Conservation (phyloP, 2,329 filamentous ascomycete species). For the Trichoderma simmonsii region DNA sequence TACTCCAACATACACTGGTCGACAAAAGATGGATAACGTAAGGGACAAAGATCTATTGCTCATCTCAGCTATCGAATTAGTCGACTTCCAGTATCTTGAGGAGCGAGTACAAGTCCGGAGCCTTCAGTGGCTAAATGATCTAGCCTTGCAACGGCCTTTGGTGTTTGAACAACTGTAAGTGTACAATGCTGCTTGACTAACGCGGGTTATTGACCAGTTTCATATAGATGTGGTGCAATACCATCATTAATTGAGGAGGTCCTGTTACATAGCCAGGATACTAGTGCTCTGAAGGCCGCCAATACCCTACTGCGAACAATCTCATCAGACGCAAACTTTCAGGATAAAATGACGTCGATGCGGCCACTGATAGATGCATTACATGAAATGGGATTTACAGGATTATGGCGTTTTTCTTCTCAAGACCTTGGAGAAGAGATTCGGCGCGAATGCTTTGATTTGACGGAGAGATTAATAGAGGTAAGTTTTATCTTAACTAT, state of each 20-base stretch:
- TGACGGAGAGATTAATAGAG: conserved; percentile 61
- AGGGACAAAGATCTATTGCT: conserved; percentile 61
- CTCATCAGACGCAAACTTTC: conserved; percentile 52
- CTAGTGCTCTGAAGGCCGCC: conserved; percentile 56
- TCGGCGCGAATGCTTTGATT: conserved; percentile 49
- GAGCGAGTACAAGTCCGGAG: conserved; percentile 59
- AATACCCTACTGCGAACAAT: conserved; percentile 59
- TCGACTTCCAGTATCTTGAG: conserved; percentile 65
- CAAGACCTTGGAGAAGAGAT: conserved; percentile 48
- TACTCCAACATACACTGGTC: conserved; percentile 26
- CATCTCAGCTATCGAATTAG: conserved; percentile 60
- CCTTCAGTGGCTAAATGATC: conserved; percentile 56
- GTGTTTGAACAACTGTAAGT: conserved; percentile 60
- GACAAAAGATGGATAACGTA: conserved; percentile 41
- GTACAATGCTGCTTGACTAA: too few species aligned
- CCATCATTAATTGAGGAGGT: conserved; percentile 59
- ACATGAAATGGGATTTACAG: conserved; percentile 60
- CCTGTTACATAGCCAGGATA: conserved; percentile 61
- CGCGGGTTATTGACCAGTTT: conserved; percentile 18
- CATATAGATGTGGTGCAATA: conserved; percentile 52
- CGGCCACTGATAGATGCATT: conserved; percentile 51
- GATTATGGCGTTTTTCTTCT: conserved; percentile 58
- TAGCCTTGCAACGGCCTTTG: conserved; percentile 52
- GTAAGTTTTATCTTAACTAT: conserved; percentile 35
- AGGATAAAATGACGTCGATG: conserved; percentile 45